Percentiles rank a stretch among this genome's conserved stretches.
Conservation (phyloP, 1,139 yeast species). For the Kurtzmaniella quercitrusa region DNA sequence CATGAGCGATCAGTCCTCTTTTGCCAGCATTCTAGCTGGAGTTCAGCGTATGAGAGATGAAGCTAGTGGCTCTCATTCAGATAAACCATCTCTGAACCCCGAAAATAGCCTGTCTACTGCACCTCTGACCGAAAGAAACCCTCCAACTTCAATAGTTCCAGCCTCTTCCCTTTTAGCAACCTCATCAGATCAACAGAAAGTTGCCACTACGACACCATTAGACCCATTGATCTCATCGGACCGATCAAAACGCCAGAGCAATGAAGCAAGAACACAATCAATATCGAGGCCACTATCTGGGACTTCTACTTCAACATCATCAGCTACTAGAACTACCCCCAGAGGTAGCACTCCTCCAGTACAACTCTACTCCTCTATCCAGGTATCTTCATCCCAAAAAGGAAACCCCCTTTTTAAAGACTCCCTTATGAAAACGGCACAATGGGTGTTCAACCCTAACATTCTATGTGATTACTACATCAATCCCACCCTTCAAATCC, state of each 20-base stretch:
- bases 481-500: conserved; percentile 58
- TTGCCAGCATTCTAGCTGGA: conserved; percentile 61
- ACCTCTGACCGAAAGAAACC: neutral
- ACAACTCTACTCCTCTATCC: conserved; percentile 16
- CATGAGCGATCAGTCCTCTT: conserved; percentile 32
- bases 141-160: neutral
- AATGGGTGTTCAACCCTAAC: conserved; percentile 33
- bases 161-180: neutral
- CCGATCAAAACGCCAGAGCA: neutral
- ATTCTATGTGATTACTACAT: conserved; percentile 63
- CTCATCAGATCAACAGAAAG: neutral
- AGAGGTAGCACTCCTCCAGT: conserved; percentile 3
- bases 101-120: neutral
- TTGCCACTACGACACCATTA: neutral
- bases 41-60: conserved; percentile 48
- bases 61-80: conserved; percentile 13
- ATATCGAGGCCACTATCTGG: conserved; percentile 3
- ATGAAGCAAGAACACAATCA: neutral
- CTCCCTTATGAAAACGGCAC: conserved; percentile 33
- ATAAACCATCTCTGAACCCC: neutral
- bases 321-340: conserved; percentile 2
- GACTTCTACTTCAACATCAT: no score
- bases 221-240: no score
- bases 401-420: conserved; percentile 41
- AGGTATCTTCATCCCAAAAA: conserved; percentile 29